A percentile compares a stretch with the other conserved stretches of the same genome.
Conservation (phyloP, 2,329 filamentous ascomycete species). For the Phaeosphaeriaceae sp. region DNA sequence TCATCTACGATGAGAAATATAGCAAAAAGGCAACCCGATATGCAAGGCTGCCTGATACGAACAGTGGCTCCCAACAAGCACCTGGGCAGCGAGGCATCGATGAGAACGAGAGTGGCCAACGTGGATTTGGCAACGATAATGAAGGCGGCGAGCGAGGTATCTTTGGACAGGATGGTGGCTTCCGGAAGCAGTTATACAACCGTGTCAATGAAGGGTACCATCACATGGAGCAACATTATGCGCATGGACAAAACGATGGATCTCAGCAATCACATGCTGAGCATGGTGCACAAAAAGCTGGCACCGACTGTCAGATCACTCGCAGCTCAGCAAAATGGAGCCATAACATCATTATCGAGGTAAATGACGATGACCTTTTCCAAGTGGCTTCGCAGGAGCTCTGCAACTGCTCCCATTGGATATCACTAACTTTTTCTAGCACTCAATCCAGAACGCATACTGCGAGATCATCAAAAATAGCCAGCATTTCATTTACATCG, state of each 20-base stretch:
- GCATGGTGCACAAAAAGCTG: conserved; percentile 38
- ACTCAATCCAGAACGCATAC: conserved; percentile 88
- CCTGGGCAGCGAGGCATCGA: conserved; percentile 42
- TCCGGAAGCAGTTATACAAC: conserved; percentile 38
- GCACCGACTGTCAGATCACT: conserved; percentile 45
- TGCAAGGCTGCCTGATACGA: conserved; percentile 35
- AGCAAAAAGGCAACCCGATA: conserved; percentile 62
- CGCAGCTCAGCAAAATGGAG: conserved; percentile 62
- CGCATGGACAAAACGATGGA: conserved; percentile 20
- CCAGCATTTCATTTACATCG: conserved; percentile 78
- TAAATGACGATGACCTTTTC: no score
- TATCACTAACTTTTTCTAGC: conserved; percentile 47
- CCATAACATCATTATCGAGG: conserved; percentile 63
- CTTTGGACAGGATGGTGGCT: conserved; percentile 32
- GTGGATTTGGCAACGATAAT: conserved; percentile 42
- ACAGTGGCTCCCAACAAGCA: conserved; percentile 42
- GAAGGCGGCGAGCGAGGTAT: conserved; percentile 42
- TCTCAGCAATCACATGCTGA: conserved; percentile 37
- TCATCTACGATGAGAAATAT: conserved; percentile 86
- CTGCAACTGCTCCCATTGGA: no score
- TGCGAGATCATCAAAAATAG: conserved; percentile 72
- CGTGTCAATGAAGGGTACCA: conserved; percentile 34
- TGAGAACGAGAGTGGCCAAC: conserved; percentile 44
- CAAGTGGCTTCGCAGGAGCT: no score
- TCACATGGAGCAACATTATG: conserved; percentile 31